Base-by-base conservation (phyloP, 2,329 filamentous ascomycete genomes). In the Phyllosticta ampelicida region DNA sequence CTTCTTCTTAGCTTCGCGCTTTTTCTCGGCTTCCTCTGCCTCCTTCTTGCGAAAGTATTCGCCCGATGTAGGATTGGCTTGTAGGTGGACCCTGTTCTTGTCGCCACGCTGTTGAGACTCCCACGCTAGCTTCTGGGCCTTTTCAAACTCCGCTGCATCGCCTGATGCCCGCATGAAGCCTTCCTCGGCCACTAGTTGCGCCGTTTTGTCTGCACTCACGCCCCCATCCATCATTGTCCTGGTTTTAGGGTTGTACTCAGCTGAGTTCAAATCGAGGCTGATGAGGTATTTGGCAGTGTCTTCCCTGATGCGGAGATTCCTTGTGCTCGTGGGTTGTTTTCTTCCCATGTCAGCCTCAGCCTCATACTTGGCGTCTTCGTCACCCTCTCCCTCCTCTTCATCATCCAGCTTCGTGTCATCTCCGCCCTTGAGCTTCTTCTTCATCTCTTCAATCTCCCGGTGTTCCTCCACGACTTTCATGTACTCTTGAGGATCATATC, bases 301-400 rank as follows among this genome's bases (percentile, higher is more conserved):
- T 75, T 99, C 94, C 71, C 94, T 83, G 70, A 99, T 84, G 62
- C 94, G 84, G 59, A 99, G 78, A 68, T 97, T 95, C 60, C 90
- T 82, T 1, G 94, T 96, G 6, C 90, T 88, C 20, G 90, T 96
- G 64, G 87, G 87, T 71, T 96, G 90, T 67, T 96, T 86, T 62
- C 91, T 85, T 62, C 91, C 92, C 90, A 99, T 96, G 70, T 97
- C 92, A 23, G 89, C 92, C 71, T 96, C 92, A 68, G 95, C 94
- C 48, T 92, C 90, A 69, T 97, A 97, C 56, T 78, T 80, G 58
- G 79, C 81, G 58, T 82, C 81, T 54, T 80, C 80, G 4, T 80
- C 77, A 13, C 73, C 78, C 11, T 73, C 75, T 30, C 79, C 77
- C 2, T 73, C 74, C 8, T 76, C 74, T 19, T 73, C 69, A 1